These are phyloP conservation scores for Pneumocystis murina DNA, from an alignment of 1,139 yeast species.

Conservation along the genomic window DNA sequence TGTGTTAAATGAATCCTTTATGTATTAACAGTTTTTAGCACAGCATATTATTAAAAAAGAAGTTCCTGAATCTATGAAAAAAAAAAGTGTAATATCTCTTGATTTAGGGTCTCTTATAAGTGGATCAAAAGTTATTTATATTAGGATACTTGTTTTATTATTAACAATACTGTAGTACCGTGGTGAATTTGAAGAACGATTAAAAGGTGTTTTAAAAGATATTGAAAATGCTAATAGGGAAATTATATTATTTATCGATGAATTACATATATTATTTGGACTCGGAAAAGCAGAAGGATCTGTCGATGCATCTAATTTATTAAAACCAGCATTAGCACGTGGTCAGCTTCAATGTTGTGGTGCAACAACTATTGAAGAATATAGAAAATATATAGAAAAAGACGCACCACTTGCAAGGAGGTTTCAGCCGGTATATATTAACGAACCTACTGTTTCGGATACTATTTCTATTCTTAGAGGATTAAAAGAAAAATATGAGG, in stretches of 20 bases:
- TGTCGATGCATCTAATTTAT: slow-evolving; percentile 83
- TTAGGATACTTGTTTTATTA: neutral
- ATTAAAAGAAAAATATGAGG: slow-evolving; percentile 83
- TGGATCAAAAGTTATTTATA: slow-evolving; percentile 47
- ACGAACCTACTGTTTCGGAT: slow-evolving; percentile 86
- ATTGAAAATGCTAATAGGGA: slow-evolving; percentile 69
- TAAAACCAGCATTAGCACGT: slow-evolving; percentile 88
- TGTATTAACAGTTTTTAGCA: slow-evolving; percentile 28
- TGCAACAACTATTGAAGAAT: slow-evolving; percentile 85
- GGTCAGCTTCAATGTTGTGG: slow-evolving; percentile 91
- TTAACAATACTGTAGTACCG: slow-evolving; percentile 31
- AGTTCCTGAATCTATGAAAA: slow-evolving; percentile 86
- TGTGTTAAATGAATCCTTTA: neutral
- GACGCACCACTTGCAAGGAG: slow-evolving; percentile 87
- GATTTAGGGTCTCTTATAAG: slow-evolving; percentile 83
- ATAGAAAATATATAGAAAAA: slow-evolving; percentile 72
- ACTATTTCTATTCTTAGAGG: slow-evolving; percentile 87
- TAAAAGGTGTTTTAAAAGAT: slow-evolving; percentile 71
- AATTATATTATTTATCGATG: slow-evolving; percentile 79
- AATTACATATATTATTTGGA: slow-evolving; percentile 78
- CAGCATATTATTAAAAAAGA: slow-evolving; percentile 81
- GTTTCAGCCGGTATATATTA: slow-evolving; percentile 73
- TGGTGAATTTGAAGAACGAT: slow-evolving; percentile 88
- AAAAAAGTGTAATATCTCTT: slow-evolving; percentile 64
- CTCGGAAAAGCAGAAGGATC: slow-evolving; percentile 92